These are phyloP conservation scores for Cytospora piceae DNA, from an alignment of 2,329 filamentous ascomycete genomes.

Conservation along the genomic window DNA sequence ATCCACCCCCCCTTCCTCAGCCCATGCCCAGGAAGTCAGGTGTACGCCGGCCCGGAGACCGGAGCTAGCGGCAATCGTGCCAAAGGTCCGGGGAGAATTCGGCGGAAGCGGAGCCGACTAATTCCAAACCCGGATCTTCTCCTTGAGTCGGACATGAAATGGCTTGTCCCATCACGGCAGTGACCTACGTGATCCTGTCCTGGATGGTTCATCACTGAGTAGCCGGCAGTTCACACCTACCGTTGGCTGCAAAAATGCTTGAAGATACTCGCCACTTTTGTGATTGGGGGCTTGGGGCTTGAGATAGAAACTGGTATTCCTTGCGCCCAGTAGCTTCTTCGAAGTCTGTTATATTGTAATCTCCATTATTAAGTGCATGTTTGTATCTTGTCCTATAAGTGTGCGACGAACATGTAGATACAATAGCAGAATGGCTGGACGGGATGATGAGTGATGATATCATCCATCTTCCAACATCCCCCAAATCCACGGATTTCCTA, in stretches of 20 bases:
- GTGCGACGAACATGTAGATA: neutral
- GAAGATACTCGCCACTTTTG: neutral
- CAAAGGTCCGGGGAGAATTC: neutral
- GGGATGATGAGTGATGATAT: slow-evolving; percentile 20
- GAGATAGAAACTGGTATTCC: too few species aligned
- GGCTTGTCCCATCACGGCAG: neutral
- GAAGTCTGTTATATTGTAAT: neutral
- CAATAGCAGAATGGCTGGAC: neutral
- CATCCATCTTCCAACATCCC: slow-evolving; percentile 1
- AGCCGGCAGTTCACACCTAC: neutral
- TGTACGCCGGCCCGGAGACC: slow-evolving; percentile 5
- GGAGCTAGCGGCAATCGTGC: neutral
- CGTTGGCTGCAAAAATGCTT: neutral
- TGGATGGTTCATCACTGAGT: neutral
- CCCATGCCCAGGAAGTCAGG: neutral
- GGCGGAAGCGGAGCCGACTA: neutral
- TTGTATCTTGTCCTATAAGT: neutral
- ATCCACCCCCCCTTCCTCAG: neutral
- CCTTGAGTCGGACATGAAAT: neutral
- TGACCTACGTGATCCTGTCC: neutral
- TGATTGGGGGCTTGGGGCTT: too few species aligned
- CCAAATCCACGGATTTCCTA: neutral
- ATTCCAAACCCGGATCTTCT: neutral
- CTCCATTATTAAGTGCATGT: neutral
- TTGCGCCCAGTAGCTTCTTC: neutral